A percentile compares a stretch with the other conserved stretches of the same genome.
phyloP scores from a whole-genome alignment of 2,329 filamentous ascomycete genomes.

The Hymenoscyphus occultus region DNA sequence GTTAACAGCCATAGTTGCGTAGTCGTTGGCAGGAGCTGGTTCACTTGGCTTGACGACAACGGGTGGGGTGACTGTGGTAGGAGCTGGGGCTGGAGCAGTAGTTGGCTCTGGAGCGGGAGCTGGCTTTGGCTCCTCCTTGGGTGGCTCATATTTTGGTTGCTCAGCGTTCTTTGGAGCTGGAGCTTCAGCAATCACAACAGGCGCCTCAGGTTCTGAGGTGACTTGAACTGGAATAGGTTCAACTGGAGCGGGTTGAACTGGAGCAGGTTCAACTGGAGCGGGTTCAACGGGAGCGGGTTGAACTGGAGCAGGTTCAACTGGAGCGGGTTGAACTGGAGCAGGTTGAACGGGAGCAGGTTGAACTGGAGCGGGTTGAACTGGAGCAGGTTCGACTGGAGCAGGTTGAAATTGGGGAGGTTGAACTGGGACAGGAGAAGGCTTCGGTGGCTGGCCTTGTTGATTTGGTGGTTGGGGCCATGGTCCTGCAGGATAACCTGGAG shows the following conservation, averaged over 20 bases:
- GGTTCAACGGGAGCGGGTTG: too few relatives aligned
- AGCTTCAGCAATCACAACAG: conserved; percentile 1
- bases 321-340: too few relatives aligned
- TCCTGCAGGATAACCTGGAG: conserved; percentile 9
- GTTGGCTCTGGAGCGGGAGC: conserved; percentile 1
- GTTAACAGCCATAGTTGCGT: not conserved
- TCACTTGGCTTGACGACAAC: conserved; percentile 13
- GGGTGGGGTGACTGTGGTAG: not conserved
- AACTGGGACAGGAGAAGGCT: conserved; percentile 8
- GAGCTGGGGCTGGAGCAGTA: conserved; percentile 3
- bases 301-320: too few relatives aligned
- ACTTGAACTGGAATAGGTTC: not conserved
- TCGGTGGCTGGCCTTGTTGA: not conserved
- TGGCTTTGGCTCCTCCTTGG: too few relatives aligned
- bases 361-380: too few relatives aligned
- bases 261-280: too few relatives aligned
- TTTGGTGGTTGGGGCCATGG: not conserved
- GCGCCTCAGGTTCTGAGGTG: conserved; percentile 3
- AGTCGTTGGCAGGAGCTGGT: conserved; percentile 12
- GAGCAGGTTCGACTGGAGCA: too few relatives aligned
- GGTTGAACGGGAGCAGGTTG: too few relatives aligned
- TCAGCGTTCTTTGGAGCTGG: not conserved
- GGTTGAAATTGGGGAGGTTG: too few relatives aligned
- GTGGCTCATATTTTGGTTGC: too few relatives aligned
- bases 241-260: too few relatives aligned